These are phyloP conservation scores for Beauveria asiatica DNA, from an alignment of 2,329 filamentous ascomycete species.

Conservation along the genomic window DNA sequence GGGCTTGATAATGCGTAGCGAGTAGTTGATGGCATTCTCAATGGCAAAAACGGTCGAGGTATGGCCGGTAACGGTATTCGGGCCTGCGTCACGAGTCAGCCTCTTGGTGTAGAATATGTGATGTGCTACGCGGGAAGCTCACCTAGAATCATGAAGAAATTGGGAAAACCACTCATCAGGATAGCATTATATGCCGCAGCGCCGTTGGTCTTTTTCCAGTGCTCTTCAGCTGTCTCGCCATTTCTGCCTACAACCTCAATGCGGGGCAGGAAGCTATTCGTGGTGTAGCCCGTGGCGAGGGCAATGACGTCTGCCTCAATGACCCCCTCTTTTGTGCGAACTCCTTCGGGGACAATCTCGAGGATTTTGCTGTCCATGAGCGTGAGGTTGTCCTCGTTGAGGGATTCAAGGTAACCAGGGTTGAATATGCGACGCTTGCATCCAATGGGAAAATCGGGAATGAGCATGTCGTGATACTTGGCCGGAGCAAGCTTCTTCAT, in stretches of 20 bases:
- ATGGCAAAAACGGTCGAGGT: constrained; percentile 49
- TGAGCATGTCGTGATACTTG: constrained; percentile 53
- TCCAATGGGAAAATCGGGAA: constrained; percentile 53
- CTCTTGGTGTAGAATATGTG: not conserved
- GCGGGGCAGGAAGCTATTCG: constrained; percentile 43
- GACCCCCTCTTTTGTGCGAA: constrained; percentile 30
- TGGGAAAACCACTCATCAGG: constrained; percentile 52
- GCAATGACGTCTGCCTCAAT: constrained; percentile 51
- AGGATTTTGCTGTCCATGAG: constrained; percentile 40
- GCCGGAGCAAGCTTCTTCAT: constrained; percentile 39
- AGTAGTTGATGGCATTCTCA: constrained; percentile 54
- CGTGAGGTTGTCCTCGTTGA: constrained; percentile 40
- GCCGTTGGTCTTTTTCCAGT: constrained; percentile 52
- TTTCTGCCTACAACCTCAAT: constrained; percentile 43
- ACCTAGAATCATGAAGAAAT: constrained; percentile 55
- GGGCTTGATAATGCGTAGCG: constrained; percentile 48
- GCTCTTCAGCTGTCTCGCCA: constrained; percentile 41
- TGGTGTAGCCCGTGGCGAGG: constrained; percentile 53
- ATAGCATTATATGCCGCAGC: constrained; percentile 53
- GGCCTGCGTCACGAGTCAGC: constrained; percentile 26
- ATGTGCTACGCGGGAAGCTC: not conserved
- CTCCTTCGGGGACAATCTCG: constrained; percentile 34
- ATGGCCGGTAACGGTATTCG: constrained; percentile 56
- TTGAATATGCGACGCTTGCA: constrained; percentile 59
- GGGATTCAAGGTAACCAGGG: constrained; percentile 41